These are phyloP conservation scores for Boletus semigastroideus DNA, from an alignment of 1,284 basidiomycete genomes.

Conservation along the genomic window DNA sequence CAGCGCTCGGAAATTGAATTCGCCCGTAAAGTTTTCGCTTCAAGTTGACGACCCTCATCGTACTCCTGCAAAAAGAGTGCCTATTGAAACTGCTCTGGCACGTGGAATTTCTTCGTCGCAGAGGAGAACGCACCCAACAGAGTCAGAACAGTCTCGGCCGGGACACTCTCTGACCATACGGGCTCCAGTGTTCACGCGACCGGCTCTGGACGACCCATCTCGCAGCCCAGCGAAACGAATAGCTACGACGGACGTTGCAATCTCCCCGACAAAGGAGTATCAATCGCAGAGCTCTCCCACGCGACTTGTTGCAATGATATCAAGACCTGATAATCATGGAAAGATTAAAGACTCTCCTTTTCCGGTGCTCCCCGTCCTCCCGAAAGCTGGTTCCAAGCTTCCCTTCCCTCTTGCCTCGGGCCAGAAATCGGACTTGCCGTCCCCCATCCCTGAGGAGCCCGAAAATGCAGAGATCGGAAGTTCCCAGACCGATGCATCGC, in stretches of 20 bases:
- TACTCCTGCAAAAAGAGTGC: conserved; percentile 63
- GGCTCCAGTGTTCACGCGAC: conserved; percentile 37
- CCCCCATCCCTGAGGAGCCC: conserved; percentile 34
- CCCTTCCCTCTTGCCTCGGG: conserved; percentile 45
- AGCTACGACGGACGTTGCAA: conserved; percentile 35
- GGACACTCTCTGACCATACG: conserved; percentile 12
- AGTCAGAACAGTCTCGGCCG: conserved; percentile 7
- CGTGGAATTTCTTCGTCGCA: conserved; percentile 50
- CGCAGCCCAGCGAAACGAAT: conserved; percentile 62
- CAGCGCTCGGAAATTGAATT: conserved; percentile 16
- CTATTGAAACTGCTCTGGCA: conserved; percentile 48
- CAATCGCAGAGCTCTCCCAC: conserved; percentile 26
- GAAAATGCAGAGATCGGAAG: conserved; percentile 9
- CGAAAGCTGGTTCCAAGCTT: conserved; percentile 31
- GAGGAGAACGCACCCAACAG: conserved; percentile 38
- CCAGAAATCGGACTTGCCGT: conserved; percentile 23
- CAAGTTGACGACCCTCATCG: conserved; percentile 40
- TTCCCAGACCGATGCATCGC: background rate
- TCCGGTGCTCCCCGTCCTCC: conserved; percentile 14
- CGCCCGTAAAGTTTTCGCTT: conserved; percentile 38
- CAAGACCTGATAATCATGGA: conserved; percentile 10
- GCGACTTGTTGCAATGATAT: conserved; percentile 7
- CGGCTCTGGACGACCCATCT: conserved; percentile 36
- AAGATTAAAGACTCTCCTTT: conserved; percentile 23
- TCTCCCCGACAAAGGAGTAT: conserved; percentile 25